Base-by-base conservation (phyloP, 192 early-diverging fungal genomes). In the Paraglomus brasilianum region DNA sequence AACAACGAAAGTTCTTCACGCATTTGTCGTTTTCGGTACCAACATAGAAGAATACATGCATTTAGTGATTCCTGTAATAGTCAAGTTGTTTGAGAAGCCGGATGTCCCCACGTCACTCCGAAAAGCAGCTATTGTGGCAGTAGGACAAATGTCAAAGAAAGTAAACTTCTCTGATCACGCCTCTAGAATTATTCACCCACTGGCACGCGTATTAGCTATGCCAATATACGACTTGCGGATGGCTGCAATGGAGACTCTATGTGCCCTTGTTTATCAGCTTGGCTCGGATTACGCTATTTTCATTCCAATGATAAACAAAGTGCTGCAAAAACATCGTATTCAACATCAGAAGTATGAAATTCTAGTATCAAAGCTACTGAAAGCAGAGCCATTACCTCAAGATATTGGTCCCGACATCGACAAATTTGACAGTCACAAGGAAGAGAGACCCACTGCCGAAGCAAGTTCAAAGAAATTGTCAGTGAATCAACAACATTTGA, bases 21-120 rank as follows among this genome's bases (percentile, higher is more conserved):
- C 90, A 4, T 82, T 97, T 61, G 78, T 86, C 8, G 86, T 88
- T 5, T 90, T 97, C 79, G 92, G 92, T 2, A 79, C 88, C 3
- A 94, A 93, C 65, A 84, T 96, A 47, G 95, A 98, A 67, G 94
- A 92, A 65, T 97, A 96, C 69, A 82, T 98, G 77, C 90, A 94
- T 74, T 80, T 98, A 17, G 87, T 98, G 15, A 87, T 96, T 61
- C 95, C 93, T 8, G 85, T 86, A 1, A 80, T 98, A 10, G 88
- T 96, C 22, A 78, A 83, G 60, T 80, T 92, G 9, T 88, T 97
- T 72, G 93, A 98, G 58, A 83, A 82, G 44, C 73, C 82, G 1
- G 88, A 87, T 47, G 81, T 83, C 3, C 88, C 91, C 0, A 58
- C 81, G 14, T 69, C 72, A 30, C 66, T 96, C 17, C 77, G 89